Evolutionary conservation across 108 stramenopile genomes (phyloP).

Genomic region (Pseudonitzschia multiseries): DNA sequence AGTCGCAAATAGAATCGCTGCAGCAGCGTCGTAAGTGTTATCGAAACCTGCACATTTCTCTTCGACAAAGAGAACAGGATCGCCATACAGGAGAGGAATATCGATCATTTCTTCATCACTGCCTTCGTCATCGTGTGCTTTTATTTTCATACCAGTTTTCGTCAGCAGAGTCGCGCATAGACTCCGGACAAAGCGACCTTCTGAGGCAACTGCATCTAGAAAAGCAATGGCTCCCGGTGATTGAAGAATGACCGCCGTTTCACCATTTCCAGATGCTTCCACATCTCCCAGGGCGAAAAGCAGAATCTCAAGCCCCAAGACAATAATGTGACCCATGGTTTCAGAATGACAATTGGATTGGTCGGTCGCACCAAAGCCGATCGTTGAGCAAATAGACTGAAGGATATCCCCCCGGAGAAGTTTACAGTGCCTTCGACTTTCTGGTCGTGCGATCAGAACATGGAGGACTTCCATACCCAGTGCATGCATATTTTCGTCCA

Average conservation of each 20-base stretch:
- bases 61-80: slow-evolving; percentile 38
- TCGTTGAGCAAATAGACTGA: slow-evolving; percentile 33
- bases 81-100: slow-evolving; percentile 52
- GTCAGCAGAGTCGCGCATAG: slow-evolving; percentile 54
- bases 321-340: slow-evolving; percentile 23
- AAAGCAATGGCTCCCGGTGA: slow-evolving; percentile 38
- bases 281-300: slow-evolving; percentile 46
- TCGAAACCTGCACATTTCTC: slow-evolving; percentile 51
- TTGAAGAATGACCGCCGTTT: slow-evolving; percentile 30
- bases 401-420: slow-evolving; percentile 29
- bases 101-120: slow-evolving; percentile 14
- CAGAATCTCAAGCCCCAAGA: slow-evolving; percentile 59
- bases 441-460: slow-evolving; percentile 31
- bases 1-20: slow-evolving; percentile 51
- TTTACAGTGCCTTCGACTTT: slow-evolving; percentile 29
- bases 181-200: slow-evolving; percentile 40
- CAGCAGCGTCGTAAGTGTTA: slow-evolving; percentile 44
- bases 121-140: slow-evolving; percentile 24
- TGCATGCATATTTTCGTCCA: slow-evolving; percentile 26
- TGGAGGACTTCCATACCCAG: slow-evolving; percentile 61
- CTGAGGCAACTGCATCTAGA: slow-evolving; percentile 44
- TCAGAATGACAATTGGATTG: slow-evolving; percentile 31
- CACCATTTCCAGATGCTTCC: slow-evolving; percentile 22
- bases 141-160: slow-evolving; percentile 40
- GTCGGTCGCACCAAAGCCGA: slow-evolving; percentile 37